Conservation (phyloP, 306 rosid species). For the Quercus aquifolioides region DNA sequence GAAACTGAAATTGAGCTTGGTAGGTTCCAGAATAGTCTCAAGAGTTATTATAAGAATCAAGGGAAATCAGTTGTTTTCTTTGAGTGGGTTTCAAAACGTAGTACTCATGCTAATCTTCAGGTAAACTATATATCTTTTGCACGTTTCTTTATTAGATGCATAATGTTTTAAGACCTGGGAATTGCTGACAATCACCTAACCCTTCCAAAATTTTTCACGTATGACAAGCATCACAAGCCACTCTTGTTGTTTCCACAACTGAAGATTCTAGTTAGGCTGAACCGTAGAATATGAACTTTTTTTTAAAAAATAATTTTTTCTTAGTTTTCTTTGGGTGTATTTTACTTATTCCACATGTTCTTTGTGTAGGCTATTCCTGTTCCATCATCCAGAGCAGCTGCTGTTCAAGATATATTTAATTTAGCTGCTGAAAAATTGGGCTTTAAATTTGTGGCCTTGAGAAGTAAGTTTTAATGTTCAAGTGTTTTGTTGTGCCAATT, state of each 20-base stretch:
- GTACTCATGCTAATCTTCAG: constrained; percentile 96
- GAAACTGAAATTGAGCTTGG: constrained; percentile 64
- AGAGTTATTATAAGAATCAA: constrained; percentile 50
- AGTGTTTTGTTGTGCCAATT: not conserved
- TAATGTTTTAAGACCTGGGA: not conserved
- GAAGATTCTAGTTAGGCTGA: constrained; percentile 1
- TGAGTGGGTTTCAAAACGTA: constrained; percentile 81
- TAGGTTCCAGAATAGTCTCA: constrained; percentile 63
- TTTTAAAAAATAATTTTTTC: not conserved
- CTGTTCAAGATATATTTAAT: constrained; percentile 63
- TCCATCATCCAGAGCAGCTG: constrained; percentile 65
- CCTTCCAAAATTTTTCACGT: not conserved
- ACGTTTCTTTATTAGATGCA: constrained; percentile 10
- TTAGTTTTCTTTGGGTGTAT: not conserved
- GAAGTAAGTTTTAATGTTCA: constrained; percentile 43
- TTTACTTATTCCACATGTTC: constrained; percentile 13
- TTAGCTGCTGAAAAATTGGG: constrained; percentile 85
- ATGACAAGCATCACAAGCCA: not conserved
- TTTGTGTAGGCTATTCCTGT: constrained; percentile 76
- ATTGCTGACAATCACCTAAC: not conserved
- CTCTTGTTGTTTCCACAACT: not conserved
- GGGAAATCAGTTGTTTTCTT: constrained; percentile 86
- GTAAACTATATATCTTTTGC: constrained; percentile 33
- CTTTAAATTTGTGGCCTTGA: constrained; percentile 56
- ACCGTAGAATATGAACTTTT: not conserved